A percentile compares a stretch with the other conserved stretches of the same genome.
Conservation (phyloP, 495 filamentous ascomycete species). For the Ramalina peruviana region DNA sequence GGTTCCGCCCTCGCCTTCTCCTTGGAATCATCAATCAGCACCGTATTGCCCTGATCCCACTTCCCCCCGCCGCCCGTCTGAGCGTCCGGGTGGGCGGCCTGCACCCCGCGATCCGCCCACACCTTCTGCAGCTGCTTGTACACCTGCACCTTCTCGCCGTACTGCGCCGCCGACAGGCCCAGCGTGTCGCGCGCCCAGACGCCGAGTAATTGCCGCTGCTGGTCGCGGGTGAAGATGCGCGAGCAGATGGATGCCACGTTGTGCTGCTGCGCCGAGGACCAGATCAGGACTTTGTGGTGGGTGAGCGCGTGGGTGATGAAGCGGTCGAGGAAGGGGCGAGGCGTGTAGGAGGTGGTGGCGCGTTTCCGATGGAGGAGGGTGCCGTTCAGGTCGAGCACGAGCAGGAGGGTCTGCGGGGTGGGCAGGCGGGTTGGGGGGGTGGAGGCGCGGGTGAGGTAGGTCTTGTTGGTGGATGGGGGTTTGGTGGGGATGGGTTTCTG, state of each 20-base stretch:
- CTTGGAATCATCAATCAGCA: conserved; percentile 73
- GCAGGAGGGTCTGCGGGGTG: conserved; percentile 40
- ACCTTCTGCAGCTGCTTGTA: conserved; percentile 70
- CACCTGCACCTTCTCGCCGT: conserved; percentile 57
- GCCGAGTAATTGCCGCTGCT: conserved; percentile 39
- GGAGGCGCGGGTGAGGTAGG: conserved; percentile 33
- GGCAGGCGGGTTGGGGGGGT: conserved; percentile 15
- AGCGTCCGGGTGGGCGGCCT: conserved; percentile 31
- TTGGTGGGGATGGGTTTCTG: conserved; percentile 9
- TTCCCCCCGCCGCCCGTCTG: not conserved
- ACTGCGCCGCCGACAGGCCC: conserved; percentile 47
- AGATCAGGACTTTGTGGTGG: conserved; percentile 68
- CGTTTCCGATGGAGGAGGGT: conserved; percentile 58
- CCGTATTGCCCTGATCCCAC: conserved; percentile 78
- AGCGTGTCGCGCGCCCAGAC: conserved; percentile 74
- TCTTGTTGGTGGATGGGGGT: conserved; percentile 24
- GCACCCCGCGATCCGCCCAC: conserved; percentile 48
- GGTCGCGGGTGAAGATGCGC: conserved; percentile 33
- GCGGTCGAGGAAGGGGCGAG: conserved; percentile 42
- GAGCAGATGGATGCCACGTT: conserved; percentile 54
- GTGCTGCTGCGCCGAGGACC: conserved; percentile 65
- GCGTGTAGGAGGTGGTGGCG: conserved; percentile 26
- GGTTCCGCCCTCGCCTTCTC: conserved; percentile 75
- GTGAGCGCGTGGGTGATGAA: conserved; percentile 58
- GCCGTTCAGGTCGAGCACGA: conserved; percentile 89